Evolutionary conservation across 441 rosid genomes (phyloP).

Genomic region (Metrosideros polymorpha): DNA sequence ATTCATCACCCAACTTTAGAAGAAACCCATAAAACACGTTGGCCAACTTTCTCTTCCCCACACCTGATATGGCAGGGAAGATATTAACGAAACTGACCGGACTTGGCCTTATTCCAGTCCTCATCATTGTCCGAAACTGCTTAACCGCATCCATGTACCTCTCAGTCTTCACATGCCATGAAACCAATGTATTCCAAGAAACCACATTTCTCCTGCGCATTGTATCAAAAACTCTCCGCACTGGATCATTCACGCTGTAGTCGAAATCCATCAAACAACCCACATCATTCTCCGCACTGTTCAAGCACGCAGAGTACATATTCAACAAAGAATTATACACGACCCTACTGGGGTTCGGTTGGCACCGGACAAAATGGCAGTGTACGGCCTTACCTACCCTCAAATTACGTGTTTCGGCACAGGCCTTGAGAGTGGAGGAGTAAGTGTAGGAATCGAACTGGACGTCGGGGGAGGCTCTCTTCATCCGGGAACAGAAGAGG

Average conservation of each 20-base stretch:
- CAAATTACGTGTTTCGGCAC: constrained; percentile 46
- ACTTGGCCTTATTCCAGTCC: constrained; percentile 54
- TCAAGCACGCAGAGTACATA: constrained; percentile 62
- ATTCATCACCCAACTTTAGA: constrained; percentile 50
- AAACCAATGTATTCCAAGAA: constrained; percentile 71
- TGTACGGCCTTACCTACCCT: constrained; percentile 58
- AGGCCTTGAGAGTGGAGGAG: constrained; percentile 81
- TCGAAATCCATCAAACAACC: constrained; percentile 6
- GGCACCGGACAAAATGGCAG: constrained; percentile 64
- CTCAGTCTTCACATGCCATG: constrained; percentile 68
- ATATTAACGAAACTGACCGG: constrained; percentile 71
- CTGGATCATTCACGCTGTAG: constrained; percentile 38
- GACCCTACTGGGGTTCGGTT: constrained; percentile 55
- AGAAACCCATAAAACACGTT: constrained; percentile 52
- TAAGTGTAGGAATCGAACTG: constrained; percentile 64
- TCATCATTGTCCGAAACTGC: constrained; percentile 57
- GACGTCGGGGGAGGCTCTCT: constrained; percentile 33
- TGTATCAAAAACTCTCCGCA: constrained; percentile 40
- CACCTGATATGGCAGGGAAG: constrained; percentile 51
- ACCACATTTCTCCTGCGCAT: constrained; percentile 70
- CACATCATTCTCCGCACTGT: constrained; percentile 13
- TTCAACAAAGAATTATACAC: constrained; percentile 72
- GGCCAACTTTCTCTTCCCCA: constrained; percentile 35
- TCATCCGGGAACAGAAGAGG: constrained; percentile 58
- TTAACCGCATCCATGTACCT: constrained; percentile 43